phyloP scores from a whole-genome alignment of 1,284 basidiomycete species.

The Anthracocystis setariae region DNA sequence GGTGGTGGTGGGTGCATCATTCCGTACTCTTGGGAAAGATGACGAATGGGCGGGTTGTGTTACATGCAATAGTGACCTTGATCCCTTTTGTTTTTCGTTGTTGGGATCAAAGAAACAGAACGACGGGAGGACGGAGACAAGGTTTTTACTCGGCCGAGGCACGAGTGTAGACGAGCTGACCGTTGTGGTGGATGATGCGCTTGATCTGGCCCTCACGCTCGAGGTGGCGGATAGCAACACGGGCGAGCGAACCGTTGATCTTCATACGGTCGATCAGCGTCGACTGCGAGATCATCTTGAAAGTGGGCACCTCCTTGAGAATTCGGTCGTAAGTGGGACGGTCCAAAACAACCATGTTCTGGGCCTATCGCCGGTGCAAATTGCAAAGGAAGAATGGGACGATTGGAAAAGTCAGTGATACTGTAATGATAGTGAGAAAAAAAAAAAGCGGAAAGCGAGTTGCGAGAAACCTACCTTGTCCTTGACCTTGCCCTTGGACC shows the following conservation, averaged over 20 bases:
- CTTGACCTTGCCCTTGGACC: conserved; percentile 99
- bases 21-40: background rate
- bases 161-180: conserved; percentile 86
- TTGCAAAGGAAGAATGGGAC: no score
- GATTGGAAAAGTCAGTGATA: background rate
- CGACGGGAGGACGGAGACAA: background rate
- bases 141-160: conserved; percentile 54
- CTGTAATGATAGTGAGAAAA: background rate
- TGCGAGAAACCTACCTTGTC: conserved; percentile 77
- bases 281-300: conserved; percentile 94
- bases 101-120: background rate
- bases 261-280: conserved; percentile 94
- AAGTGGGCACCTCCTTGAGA: conserved; percentile 98
- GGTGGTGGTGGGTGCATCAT: no score
- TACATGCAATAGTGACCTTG: conserved; percentile 2
- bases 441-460: background rate
- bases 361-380: no score
- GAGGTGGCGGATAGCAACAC: conserved; percentile 90
- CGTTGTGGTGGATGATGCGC: conserved; percentile 93
- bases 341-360: conserved; percentile 84
- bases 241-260: conserved; percentile 94
- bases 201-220: conserved; percentile 96
- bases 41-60: background rate
- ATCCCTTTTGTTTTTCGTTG: no score
- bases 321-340: conserved; percentile 85